Evolutionary conservation across 352 stramenopile species (phyloP), one percentile per base, ranked within the genome.

Genomic region (Globisporangium iwayamae): DNA sequence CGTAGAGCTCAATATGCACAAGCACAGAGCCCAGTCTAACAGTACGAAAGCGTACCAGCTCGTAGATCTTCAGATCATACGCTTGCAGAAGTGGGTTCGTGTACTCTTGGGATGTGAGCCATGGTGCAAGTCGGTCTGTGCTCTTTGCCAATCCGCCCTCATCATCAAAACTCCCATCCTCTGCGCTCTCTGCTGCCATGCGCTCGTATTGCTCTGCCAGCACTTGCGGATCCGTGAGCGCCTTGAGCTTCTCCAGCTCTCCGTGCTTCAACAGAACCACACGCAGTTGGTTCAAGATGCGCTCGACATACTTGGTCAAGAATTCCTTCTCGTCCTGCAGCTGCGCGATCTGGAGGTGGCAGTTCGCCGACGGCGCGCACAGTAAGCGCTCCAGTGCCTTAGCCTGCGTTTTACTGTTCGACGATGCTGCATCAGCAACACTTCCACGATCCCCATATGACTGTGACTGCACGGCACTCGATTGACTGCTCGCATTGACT

Each of bases 11-110:
- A 4, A 38, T 20, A 16, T 6, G 6, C 32, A 41, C 28, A 20
- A 20, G 34, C 30, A 56, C 52, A 45, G 16, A 57, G 18, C 20
- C 51, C 25, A 25, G 16, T 28, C 13, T 30, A 41, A 41, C 36
- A 41, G 36, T 3, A 46, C 4, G 60, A 45, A 45, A 16, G 56
- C 76, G 20, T 67, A 91, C 75, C 68, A 86, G 63, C n/a, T 90
- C 82, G 22, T 85, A 75, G 39, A 94, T 94, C 58, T 89, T 90
- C 36, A 85, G 62, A 58, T 92, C 85, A 62, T 94, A 94, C 16
- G 83, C 78, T 56, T 89, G 78, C 30, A 94, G 76, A 16, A 94
- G 63, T 36, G 85, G 83, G 54, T 88, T 90, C 59, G 75, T 83
- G 69, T 84, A 86, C 64, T 90, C 83, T 30, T 77, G 76, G n/a